phyloP scores from a whole-genome alignment of 768 basidiomycete genomes.

The Boletus huronensis region DNA sequence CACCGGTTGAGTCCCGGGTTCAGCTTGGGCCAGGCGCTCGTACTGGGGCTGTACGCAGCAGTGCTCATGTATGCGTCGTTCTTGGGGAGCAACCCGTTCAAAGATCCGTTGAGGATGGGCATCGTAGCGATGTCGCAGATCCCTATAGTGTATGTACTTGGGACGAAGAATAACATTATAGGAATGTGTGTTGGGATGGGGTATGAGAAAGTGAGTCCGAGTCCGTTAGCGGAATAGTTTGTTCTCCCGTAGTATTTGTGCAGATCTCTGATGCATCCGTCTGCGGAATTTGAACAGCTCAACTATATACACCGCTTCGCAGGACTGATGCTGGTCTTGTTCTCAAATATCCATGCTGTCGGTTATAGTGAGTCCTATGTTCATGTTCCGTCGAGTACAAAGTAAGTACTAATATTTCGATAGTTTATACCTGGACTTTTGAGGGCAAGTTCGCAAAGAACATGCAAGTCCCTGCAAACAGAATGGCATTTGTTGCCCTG shows the following conservation, averaged over 20 bases:
- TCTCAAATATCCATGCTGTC: slow-evolving; percentile 40
- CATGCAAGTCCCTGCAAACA: slow-evolving; percentile 10
- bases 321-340: slow-evolving; percentile 40
- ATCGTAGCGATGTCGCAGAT: slow-evolving; percentile 43
- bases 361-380: slow-evolving; percentile 35
- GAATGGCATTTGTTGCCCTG: slow-evolving; percentile 35
- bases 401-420: background rate
- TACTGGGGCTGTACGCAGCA: slow-evolving; percentile 36
- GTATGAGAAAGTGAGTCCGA: slow-evolving; percentile 43
- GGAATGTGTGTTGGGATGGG: slow-evolving; percentile 40
- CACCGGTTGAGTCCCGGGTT: slow-evolving; percentile 34
- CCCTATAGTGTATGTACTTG: slow-evolving; percentile 42
- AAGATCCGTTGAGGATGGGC: slow-evolving; percentile 32
- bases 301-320: slow-evolving; percentile 56
- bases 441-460: slow-evolving; percentile 14
- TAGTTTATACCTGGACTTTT: slow-evolving; percentile 32
- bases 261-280: background rate
- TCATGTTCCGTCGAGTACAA: background rate
- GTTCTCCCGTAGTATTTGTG: background rate
- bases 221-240: background rate
- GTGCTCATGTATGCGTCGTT: slow-evolving; percentile 38
- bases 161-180: slow-evolving; percentile 48
- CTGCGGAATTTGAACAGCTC: slow-evolving; percentile 29
- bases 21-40: slow-evolving; percentile 36
- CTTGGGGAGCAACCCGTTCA: slow-evolving; percentile 33